Base-by-base conservation (phyloP, 2,329 filamentous ascomycete genomes). In the Alternaria ethzedia region DNA sequence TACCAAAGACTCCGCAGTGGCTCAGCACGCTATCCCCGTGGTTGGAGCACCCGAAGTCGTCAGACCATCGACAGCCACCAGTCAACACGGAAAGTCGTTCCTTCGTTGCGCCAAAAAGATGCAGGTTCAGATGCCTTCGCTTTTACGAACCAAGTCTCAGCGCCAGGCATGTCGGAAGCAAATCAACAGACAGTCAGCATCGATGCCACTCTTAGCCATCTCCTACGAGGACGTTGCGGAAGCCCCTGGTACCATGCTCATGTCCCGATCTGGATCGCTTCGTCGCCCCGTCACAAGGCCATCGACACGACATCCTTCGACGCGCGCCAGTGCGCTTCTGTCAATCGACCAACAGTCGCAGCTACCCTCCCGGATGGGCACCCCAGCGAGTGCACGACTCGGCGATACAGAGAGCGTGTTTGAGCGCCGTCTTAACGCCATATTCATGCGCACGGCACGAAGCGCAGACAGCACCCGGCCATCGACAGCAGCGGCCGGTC, bases 21-120 rank as follows among this genome's bases (percentile, higher is more conserved):
- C 73, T 10, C 76, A 75, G 56, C 77, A 75, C 55, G 76, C 74
- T 12, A 63, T 73, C 2, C 75, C 76, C 1, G 73, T 78, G 41
- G 57, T 67, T 25, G 59, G 46, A n/a, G 54, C 64, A 20, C 52
- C 65, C 4, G 65, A 57, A 5, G 11, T 25, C 4, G 61, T 54
- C 44, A 67, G 61, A 21, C 59, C 71, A 15, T 30, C 67, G 4
- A 73, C 69, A 21, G 66, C 71, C 3, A 67, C 63, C 13, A 69
- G 65, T 20, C 67, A 70, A 36, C 71, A 73, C 11, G 46, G 70
- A n/a, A 74, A 65, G 59, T 66, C 67, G 4, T 69, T 77, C 54
- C 75, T 67, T 45, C 71, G 70, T 23, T 70, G 71, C 15, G 71
- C 73, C 5, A 76, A 73, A 62, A 76, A 69, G 50, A 64, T 76